Evolutionary conservation across 768 basidiomycete genomes (phyloP), one percentile per base, ranked within the genome.

Genomic region (Naematelia aurantialba): DNA sequence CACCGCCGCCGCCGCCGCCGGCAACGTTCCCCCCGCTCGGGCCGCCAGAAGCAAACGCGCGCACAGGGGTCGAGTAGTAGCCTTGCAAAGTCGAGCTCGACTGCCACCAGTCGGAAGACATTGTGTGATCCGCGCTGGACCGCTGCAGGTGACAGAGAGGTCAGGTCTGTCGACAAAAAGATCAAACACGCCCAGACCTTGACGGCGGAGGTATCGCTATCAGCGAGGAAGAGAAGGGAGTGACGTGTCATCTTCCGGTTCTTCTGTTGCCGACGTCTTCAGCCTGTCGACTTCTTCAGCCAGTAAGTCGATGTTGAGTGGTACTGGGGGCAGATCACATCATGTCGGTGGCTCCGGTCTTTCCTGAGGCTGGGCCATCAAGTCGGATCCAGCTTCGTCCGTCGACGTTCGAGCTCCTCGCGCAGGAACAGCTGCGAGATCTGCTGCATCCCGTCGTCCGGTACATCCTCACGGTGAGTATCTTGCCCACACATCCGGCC

Each of bases 391-490:
- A 59, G 27, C 27, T 39, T 29, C 44, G 67, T 14, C 79, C 79
- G 12, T 78, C 77, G 11, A 78, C 96, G 13, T 97, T 94, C 69
- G 93, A 97, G 73, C 83, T 97, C 11, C 81, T 96, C 39, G 91
- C 91, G 5, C 89, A 96, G 76, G 93, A 96, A 66, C 92, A 97
- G 74, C 84, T 98, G 19, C 81, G 88, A 59, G 90, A 93, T 73
- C 81, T 96, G 5, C 81, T 98, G 12, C 93, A 97, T 70, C 94
- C 94, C 30, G 91, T 93, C 13, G 80, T 96, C 72, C 91, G 93
- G 79, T 97, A 98, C 79, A 86, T 93, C 46, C 80, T 98, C 30
- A 88, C 88, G 61, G 93, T 93, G 75, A 79, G 87, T 75, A 4
- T 26, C 21, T 10, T 19, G 4, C 45, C 34, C n/a, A n/a, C n/a